A percentile compares a stretch with the other conserved stretches of the same genome.
Evolutionary conservation across 768 basidiomycete genomes (phyloP).

Genomic region (Mycena olivaceomarginata): DNA sequence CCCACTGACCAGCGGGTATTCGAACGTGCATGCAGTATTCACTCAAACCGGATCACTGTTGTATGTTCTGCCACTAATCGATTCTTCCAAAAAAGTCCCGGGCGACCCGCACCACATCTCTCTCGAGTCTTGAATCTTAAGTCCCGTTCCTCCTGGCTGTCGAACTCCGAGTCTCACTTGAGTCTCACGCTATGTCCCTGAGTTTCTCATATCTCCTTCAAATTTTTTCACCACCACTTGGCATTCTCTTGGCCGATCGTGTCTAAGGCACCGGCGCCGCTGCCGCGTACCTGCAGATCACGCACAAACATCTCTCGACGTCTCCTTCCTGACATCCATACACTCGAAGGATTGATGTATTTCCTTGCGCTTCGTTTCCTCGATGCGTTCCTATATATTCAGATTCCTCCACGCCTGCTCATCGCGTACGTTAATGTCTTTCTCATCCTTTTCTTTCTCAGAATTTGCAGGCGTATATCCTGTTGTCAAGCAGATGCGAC

Average conservation of each 20-base stretch:
- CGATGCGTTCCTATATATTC: not conserved
- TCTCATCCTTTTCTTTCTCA: not conserved
- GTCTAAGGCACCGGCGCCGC: not conserved
- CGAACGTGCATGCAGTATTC: too few species aligned
- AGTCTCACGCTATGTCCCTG: too few species aligned
- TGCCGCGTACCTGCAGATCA: not conserved
- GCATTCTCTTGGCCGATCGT: slow-evolving; percentile 1
- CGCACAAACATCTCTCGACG: not conserved
- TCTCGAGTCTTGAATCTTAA: too few species aligned
- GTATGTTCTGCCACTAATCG: too few species aligned
- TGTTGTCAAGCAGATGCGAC: too few species aligned
- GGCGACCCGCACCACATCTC: too few species aligned
- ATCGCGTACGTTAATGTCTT: slow-evolving; percentile 1
- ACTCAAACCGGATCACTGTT: too few species aligned
- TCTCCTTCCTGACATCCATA: not conserved
- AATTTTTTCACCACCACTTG: not conserved
- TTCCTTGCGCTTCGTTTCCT: not conserved
- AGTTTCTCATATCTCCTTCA: not conserved
- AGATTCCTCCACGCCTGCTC: slow-evolving; percentile 2
- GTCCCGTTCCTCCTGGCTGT: slow-evolving; percentile 1
- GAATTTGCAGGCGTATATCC: too few species aligned
- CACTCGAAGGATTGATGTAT: not conserved
- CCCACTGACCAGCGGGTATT: too few species aligned
- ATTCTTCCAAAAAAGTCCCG: too few species aligned
- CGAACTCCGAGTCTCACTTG: not conserved